Percentiles rank a stretch among this genome's conserved stretches.
These are phyloP conservation scores for Setomelanomma holmii DNA, from an alignment of 2,329 filamentous ascomycete genomes.

Conservation along the genomic window DNA sequence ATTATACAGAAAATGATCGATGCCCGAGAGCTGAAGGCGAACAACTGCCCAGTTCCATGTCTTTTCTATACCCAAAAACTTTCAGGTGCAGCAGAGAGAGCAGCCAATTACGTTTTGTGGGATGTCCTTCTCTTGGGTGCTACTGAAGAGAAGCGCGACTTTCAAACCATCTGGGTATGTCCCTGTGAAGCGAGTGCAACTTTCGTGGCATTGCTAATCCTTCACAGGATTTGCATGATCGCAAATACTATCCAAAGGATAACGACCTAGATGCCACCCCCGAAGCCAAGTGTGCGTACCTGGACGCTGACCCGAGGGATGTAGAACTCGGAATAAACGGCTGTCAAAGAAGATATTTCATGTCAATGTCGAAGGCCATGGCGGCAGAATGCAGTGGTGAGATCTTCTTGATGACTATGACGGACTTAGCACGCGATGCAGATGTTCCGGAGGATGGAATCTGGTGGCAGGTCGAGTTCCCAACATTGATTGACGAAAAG, in stretches of 20 bases:
- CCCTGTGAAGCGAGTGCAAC: background rate
- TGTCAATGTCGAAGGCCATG: constrained; percentile 14
- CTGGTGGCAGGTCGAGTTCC: constrained; percentile 14
- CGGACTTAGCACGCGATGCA: background rate
- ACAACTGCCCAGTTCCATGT: background rate
- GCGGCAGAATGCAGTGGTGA: constrained; percentile 9
- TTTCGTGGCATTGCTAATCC: background rate
- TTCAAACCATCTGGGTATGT: constrained; percentile 7
- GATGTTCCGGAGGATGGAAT: constrained; percentile 10
- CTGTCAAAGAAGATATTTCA: constrained; percentile 14
- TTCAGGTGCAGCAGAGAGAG: constrained; percentile 8
- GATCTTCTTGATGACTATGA: constrained; percentile 10
- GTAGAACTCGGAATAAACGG: background rate
- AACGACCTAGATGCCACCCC: constrained; percentile 4
- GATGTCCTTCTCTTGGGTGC: constrained; percentile 1
- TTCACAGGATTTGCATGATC: constrained; percentile 10
- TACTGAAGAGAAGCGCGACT: constrained; percentile 2
- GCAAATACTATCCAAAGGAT: constrained; percentile 7
- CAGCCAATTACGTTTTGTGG: constrained; percentile 5
- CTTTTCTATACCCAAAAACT: constrained; percentile 3
- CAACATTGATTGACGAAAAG: constrained; percentile 12
- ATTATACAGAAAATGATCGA: constrained; percentile 1
- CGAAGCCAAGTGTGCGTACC: constrained; percentile 5
- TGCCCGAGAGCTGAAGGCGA: background rate
- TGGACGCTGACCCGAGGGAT: background rate